A percentile compares a stretch with the other conserved stretches of the same genome.
Conservation (phyloP, 2,329 filamentous ascomycete genomes). For the Penicillium hesseltinei region DNA sequence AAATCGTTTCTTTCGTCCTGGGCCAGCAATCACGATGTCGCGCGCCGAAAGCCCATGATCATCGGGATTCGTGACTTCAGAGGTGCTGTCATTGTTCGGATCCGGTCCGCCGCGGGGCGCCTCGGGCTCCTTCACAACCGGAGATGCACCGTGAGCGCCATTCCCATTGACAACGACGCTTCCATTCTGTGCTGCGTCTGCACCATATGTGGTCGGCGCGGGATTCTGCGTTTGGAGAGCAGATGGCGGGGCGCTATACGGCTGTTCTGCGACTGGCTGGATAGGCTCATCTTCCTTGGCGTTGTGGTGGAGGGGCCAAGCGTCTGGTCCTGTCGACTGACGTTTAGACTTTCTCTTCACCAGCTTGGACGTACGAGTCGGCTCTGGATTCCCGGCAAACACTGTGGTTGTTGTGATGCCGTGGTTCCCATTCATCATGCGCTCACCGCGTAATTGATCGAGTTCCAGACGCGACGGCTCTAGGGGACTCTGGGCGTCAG, state of each 20-base stretch:
- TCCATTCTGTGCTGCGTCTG: constrained; percentile 9
- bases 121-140: constrained; percentile 11
- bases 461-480: constrained; percentile 58
- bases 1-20: constrained; percentile 48
- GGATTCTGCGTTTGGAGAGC: constrained; percentile 1
- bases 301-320: constrained; percentile 28
- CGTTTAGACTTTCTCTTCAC: constrained; percentile 30
- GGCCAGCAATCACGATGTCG: constrained; percentile 36
- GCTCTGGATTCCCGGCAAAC: constrained; percentile 16
- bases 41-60: constrained; percentile 17
- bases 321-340: constrained; percentile 14
- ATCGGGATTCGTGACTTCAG: constrained; percentile 16
- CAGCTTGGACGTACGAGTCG: constrained; percentile 27
- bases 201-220: not conserved
- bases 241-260: constrained; percentile 6
- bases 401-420: constrained; percentile 22
- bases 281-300: constrained; percentile 2
- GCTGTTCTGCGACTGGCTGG: constrained; percentile 13
- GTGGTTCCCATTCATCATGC: constrained; percentile 13
- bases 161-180: constrained; percentile 12
- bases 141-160: not conserved
- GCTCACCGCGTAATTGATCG: constrained; percentile 29
- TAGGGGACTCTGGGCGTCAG: constrained; percentile 57
- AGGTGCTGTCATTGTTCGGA: constrained; percentile 12
- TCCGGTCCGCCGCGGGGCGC: constrained; percentile 7